phyloP scores from a whole-genome alignment of 257 asterid genomes.

The Solanum chmielewskii region DNA sequence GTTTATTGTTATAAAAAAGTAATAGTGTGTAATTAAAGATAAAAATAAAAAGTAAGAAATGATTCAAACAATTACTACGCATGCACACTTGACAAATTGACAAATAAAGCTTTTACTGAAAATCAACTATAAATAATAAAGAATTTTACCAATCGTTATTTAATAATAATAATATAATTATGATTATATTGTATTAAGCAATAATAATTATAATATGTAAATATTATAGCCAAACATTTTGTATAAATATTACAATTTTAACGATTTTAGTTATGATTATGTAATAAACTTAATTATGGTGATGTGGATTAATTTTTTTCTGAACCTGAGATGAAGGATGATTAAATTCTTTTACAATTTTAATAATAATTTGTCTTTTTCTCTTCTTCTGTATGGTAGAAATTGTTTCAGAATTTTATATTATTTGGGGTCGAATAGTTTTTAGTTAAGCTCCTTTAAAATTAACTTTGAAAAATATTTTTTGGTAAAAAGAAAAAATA shows the following conservation, averaged over 20 bases:
- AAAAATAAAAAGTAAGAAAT: neutral
- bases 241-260: neutral
- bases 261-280: too few species aligned
- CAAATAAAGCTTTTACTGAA: neutral
- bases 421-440: neutral
- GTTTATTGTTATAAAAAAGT: neutral
- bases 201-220: too few species aligned
- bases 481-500: neutral
- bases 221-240: neutral
- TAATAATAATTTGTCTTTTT: too few species aligned
- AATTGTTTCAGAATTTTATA: neutral
- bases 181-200: neutral
- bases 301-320: neutral
- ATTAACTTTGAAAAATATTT: neutral
- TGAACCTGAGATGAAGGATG: neutral
- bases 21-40: neutral
- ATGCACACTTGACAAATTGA: neutral
- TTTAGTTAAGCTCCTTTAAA: neutral
- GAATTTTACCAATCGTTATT: too few species aligned
- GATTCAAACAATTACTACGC: neutral
- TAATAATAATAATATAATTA: too few species aligned
- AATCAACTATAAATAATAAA: too few species aligned
- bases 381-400: too few species aligned
- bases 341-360: too few species aligned
- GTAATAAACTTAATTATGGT: neutral